Conservation (phyloP, 148 eudicot genomes). For the Tetragonia tetragonoides region DNA sequence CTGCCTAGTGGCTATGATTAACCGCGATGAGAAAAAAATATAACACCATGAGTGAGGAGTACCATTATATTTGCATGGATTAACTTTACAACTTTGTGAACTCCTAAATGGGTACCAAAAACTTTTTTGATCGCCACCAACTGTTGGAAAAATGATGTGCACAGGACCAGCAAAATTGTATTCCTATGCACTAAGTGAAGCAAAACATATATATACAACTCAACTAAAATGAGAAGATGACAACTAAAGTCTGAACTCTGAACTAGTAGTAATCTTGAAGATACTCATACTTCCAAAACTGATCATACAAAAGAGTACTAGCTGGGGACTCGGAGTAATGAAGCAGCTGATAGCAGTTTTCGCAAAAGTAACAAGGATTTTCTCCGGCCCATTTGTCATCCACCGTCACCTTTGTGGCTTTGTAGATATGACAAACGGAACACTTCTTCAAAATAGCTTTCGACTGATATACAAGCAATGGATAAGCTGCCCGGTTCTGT, state of each 20-base stretch:
- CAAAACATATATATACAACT: neutral
- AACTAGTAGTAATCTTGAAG: constrained; percentile 34
- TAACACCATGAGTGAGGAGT: no score
- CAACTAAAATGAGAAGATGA: neutral
- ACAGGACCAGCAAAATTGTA: neutral
- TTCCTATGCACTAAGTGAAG: neutral
- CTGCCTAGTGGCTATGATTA: no score
- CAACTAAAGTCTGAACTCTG: no score
- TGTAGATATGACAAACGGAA: constrained; percentile 57
- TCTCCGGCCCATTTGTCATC: constrained; percentile 71
- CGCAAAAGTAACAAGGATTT: constrained; percentile 65
- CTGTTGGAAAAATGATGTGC: neutral
- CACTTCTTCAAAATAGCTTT: constrained; percentile 61
- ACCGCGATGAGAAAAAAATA: no score
- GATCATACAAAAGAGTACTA: constrained; percentile 20
- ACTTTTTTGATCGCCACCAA: neutral
- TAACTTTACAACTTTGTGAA: no score
- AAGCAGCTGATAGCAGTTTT: constrained; percentile 35
- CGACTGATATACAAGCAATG: constrained; percentile 43
- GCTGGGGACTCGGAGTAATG: constrained; percentile 32
- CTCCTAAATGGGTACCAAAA: no score
- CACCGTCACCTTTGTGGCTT: constrained; percentile 68
- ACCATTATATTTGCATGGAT: no score
- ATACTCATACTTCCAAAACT: constrained; percentile 31
- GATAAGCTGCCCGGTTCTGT: constrained; percentile 76